These are phyloP conservation scores for Oropetium thomaeum DNA, from an alignment of 176 grass and related monocot genomes.

Conservation along the genomic window DNA sequence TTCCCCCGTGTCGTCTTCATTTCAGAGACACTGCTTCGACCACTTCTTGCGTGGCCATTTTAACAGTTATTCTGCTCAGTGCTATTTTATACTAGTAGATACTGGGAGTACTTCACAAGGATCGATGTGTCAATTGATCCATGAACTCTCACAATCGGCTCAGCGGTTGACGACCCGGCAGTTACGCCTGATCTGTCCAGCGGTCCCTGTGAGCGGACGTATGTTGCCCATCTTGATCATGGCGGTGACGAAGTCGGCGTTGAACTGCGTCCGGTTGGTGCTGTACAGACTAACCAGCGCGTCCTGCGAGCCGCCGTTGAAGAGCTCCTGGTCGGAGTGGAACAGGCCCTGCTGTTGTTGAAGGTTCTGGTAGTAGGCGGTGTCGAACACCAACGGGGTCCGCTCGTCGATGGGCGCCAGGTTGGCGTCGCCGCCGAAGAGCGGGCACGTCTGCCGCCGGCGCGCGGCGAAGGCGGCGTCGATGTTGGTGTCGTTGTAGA, in stretches of 20 bases:
- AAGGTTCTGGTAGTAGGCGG: constrained; percentile 50
- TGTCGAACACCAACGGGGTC: constrained; percentile 52
- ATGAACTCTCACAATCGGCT: background rate
- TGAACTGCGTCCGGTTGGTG: constrained; percentile 30
- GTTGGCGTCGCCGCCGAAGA: constrained; percentile 30
- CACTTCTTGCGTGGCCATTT: background rate
- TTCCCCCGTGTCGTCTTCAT: background rate
- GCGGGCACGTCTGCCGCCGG: constrained; percentile 42
- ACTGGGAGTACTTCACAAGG: background rate
- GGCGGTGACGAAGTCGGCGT: constrained; percentile 52
- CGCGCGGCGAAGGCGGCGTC: constrained; percentile 52
- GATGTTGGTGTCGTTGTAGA: constrained; percentile 54
- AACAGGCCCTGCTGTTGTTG: constrained; percentile 33
- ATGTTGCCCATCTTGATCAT: constrained; percentile 76
- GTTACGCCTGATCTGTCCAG: constrained; percentile 59
- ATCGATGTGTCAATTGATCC: background rate
- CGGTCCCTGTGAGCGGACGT: constrained; percentile 32
- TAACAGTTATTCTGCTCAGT: background rate
- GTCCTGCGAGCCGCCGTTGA: constrained; percentile 60
- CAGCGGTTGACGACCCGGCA: constrained; percentile 46
- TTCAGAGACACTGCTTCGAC: background rate
- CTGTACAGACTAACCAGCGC: constrained; percentile 52
- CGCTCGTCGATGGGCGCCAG: constrained; percentile 50
- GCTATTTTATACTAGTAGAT: background rate
- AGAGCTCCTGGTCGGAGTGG: constrained; percentile 80